Percentiles rank a stretch among this genome's conserved stretches.
Conservation (phyloP, 768 basidiomycete genomes). For the Boletus tylopilopsis region DNA sequence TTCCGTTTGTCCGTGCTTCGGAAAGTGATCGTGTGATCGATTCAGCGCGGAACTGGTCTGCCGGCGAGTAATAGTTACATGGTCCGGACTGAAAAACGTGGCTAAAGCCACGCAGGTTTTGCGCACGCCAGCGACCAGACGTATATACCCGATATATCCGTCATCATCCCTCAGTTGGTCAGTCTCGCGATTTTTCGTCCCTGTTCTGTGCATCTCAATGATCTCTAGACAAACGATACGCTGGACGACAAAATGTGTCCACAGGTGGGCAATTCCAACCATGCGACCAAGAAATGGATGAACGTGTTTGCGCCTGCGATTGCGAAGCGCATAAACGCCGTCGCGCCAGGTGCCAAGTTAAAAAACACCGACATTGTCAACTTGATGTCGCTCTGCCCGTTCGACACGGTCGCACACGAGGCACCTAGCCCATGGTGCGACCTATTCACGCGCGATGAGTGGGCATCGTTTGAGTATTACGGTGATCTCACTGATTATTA, state of each 20-base stretch:
- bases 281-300: slow-evolving; percentile 47
- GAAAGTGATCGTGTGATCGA: slow-evolving; percentile 53
- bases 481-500: slow-evolving; percentile 76
- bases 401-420: slow-evolving; percentile 57
- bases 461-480: slow-evolving; percentile 58
- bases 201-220: not conserved
- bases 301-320: slow-evolving; percentile 50
- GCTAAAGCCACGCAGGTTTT: slow-evolving; percentile 31
- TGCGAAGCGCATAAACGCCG: slow-evolving; percentile 51
- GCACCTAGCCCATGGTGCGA: slow-evolving; percentile 60
- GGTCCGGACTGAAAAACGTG: not conserved
- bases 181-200: slow-evolving; percentile 8
- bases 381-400: slow-evolving; percentile 70
- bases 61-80: slow-evolving; percentile 36
- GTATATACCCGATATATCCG: slow-evolving; percentile 45
- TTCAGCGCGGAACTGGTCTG: slow-evolving; percentile 64
- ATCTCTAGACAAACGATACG: slow-evolving; percentile 51
- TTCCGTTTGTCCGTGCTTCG: slow-evolving; percentile 51
- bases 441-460: slow-evolving; percentile 59
- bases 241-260: slow-evolving; percentile 66
- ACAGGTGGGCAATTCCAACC: slow-evolving; percentile 39
- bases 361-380: slow-evolving; percentile 47
- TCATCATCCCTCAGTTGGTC: slow-evolving; percentile 55
- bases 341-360: slow-evolving; percentile 61
- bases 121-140: slow-evolving; percentile 43